These are phyloP conservation scores for Vaccinium corymbosum DNA, from an alignment of 148 eudicot species.

Conservation along the genomic window DNA sequence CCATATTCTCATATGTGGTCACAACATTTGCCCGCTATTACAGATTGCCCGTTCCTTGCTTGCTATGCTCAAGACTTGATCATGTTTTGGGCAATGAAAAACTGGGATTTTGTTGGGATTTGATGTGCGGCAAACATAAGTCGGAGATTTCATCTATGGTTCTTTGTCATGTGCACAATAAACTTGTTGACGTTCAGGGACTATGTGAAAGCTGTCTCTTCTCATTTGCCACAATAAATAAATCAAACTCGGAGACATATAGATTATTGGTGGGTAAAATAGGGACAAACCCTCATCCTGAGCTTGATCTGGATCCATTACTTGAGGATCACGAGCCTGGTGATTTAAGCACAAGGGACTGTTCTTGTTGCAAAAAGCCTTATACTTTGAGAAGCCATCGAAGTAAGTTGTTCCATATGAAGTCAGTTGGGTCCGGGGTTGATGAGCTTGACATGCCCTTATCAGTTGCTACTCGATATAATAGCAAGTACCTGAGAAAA, in stretches of 20 bases:
- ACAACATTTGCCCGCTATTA: conserved; percentile 72
- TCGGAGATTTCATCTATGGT: conserved; percentile 70
- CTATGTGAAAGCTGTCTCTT: conserved; percentile 85
- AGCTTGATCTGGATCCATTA: conserved; percentile 29
- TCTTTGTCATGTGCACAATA: conserved; percentile 61
- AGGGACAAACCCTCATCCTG: conserved; percentile 48
- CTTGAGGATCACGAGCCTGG: conserved; percentile 27
- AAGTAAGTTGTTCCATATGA: conserved; percentile 33
- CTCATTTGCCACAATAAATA: conserved; percentile 74
- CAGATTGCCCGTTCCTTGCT: conserved; percentile 70
- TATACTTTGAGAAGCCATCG: conserved; percentile 42
- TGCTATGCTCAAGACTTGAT: conserved; percentile 91
- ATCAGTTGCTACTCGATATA: conserved; percentile 21
- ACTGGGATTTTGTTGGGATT: conserved; percentile 62
- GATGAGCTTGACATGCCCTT: conserved; percentile 34
- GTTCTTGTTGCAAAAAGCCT: conserved; percentile 68
- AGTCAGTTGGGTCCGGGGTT: conserved; percentile 32
- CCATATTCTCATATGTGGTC: conserved; percentile 58
- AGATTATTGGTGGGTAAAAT: conserved; percentile 71
- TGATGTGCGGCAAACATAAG: conserved; percentile 72
- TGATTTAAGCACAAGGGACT: conserved; percentile 34
- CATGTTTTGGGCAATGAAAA: conserved; percentile 58
- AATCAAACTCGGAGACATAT: conserved; percentile 71
- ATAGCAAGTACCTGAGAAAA: conserved; percentile 28
- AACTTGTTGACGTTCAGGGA: conserved; percentile 73